Percentiles rank a stretch among this genome's conserved stretches.
phyloP scores from a whole-genome alignment of 768 basidiomycete genomes.

The Imleria badia region DNA sequence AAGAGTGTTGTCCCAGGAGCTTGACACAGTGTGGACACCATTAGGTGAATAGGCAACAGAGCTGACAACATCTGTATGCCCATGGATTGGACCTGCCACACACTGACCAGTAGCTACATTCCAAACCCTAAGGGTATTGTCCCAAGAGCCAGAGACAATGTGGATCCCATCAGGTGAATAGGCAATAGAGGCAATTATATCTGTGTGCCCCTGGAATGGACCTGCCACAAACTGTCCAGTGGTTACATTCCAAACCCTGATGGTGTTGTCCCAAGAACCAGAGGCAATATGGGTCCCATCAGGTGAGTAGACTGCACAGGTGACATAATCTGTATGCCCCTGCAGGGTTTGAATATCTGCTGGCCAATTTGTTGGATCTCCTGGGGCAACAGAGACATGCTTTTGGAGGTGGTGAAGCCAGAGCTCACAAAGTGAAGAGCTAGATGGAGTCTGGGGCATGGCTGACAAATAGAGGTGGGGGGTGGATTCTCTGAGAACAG shows the following conservation, averaged over 20 bases:
- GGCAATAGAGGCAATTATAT: neutral
- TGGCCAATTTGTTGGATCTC: neutral
- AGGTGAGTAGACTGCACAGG: neutral
- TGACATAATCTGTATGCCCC: neutral
- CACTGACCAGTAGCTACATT: slow-evolving; percentile 5
- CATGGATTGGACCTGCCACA: slow-evolving; percentile 13
- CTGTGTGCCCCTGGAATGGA: slow-evolving; percentile 1
- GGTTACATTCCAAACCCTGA: neutral
- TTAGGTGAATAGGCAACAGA: neutral
- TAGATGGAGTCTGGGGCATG: neutral
- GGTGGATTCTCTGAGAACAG: neutral
- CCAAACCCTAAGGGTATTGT: slow-evolving; percentile 9
- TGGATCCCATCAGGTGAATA: neutral
- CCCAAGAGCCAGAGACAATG: neutral
- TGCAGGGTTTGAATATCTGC: neutral
- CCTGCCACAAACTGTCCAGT: neutral
- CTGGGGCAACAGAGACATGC: neutral
- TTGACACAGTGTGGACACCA: neutral
- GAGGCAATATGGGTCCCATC: neutral
- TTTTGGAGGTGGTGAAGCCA: neutral
- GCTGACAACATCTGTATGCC: neutral
- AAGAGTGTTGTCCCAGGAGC: neutral
- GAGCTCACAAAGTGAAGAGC: neutral
- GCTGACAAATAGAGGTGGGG: neutral
- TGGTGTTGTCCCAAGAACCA: neutral